Base-by-base conservation (phyloP, 2,329 filamentous ascomycete genomes). In the Fusarium avenaceum region DNA sequence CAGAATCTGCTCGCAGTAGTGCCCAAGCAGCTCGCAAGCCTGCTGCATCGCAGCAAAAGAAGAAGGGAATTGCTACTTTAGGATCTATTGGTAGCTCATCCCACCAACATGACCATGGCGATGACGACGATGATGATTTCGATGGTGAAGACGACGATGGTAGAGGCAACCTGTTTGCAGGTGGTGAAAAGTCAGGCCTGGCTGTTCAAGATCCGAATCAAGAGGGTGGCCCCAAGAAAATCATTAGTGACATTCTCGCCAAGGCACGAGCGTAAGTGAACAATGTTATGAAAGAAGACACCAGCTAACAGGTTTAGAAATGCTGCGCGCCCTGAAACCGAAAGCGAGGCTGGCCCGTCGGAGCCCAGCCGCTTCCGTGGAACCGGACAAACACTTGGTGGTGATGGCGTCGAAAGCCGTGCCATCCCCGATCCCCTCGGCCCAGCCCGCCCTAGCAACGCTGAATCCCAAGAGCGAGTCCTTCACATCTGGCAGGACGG, bases 401-500 rank as follows among this genome's bases (percentile, higher is more conserved):
- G 92, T 63, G 92, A 96, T 55, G 92, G 92, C 53, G 82, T 87
- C 6, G 89, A 90, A 59, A 94, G 91, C 71, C 87, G 89, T 61
- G 82, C 83, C 24, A 87, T 96, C 50, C 88, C 89, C 43, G 89
- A 92, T 68, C 87, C 90, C 28, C 78, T 65, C 0, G 77, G 77
- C 5, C 63, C 73, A 69, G 20, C 78, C 69, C 70, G 67, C 24
- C 30, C 74, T 11, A 40, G 71, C n/a, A 75, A 68, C 17, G 66
- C 76, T 3, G 81, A 85, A 33, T 85, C 86, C 7, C 88, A 91
- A 63, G 87, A 88, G 50, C 89, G 92, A 50, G 86, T 88, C 13
- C 84, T 96, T 53, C 92, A 95, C 74, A 85, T 96, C 44, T 96
- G 93, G 93, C 85, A 86, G 42, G 90, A 96, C 75, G 93, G 93